Evolutionary conservation across 2,329 filamentous ascomycete species (phyloP).

Genomic region (Leptographium lundbergii): DNA sequence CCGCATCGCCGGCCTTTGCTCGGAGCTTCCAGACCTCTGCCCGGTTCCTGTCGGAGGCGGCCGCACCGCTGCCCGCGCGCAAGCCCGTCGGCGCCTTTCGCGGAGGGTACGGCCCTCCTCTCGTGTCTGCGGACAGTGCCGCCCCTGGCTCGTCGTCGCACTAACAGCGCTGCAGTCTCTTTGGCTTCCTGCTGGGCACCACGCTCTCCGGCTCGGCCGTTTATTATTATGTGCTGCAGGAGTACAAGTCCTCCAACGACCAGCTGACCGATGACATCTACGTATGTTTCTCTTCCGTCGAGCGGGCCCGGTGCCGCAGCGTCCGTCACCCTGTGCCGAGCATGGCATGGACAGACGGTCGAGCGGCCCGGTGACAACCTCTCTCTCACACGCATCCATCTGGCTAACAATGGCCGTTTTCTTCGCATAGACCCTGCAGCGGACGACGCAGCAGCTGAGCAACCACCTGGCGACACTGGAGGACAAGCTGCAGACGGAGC

Average conservation of each 20-base stretch:
- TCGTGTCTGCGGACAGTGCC: not conserved
- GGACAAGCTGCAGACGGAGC: conserved; percentile 57
- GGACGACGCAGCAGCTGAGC: conserved; percentile 75
- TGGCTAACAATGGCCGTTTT: conserved; percentile 11
- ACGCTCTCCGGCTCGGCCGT: conserved; percentile 66
- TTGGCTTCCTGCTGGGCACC: conserved; percentile 82
- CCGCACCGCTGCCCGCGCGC: conserved; percentile 38
- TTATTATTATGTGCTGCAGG: conserved; percentile 86
- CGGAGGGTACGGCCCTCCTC: conserved; percentile 36
- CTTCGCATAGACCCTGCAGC: conserved; percentile 60
- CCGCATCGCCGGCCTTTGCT: conserved; percentile 12
- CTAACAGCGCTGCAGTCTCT: conserved; percentile 45
- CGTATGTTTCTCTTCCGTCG: conserved; percentile 39
- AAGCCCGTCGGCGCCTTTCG: conserved; percentile 49
- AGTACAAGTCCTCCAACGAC: conserved; percentile 90
- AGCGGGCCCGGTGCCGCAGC: too few relatives aligned
- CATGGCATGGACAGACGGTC: too few relatives aligned
- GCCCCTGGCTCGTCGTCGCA: not conserved
- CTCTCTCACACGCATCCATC: conserved; percentile 17
- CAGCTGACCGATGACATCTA: conserved; percentile 91
- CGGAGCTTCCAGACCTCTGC: conserved; percentile 39
- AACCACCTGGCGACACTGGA: conserved; percentile 73
- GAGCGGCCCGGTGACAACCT: too few relatives aligned
- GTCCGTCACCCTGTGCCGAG: not conserved
- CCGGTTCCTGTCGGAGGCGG: conserved; percentile 28